phyloP scores from a whole-genome alignment of 208 protist genomes.

The Crithidia sp. region DNA sequence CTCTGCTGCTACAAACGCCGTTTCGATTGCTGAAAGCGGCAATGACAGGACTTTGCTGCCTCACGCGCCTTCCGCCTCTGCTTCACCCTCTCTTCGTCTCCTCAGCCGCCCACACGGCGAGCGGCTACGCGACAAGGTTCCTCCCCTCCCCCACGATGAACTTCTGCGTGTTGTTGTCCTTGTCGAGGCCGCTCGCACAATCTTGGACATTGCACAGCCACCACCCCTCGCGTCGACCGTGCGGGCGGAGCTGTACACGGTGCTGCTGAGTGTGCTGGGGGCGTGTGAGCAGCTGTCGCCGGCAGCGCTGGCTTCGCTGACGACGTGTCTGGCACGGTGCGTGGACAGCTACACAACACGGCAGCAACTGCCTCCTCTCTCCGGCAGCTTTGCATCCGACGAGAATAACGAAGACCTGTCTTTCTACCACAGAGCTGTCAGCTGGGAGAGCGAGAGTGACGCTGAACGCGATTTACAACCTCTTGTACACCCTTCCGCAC shows the following conservation, averaged over 20 bases:
- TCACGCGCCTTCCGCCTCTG: too few relatives aligned
- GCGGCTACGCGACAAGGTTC: conserved; percentile 37
- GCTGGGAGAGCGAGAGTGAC: not conserved
- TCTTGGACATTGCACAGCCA: conserved; percentile 38
- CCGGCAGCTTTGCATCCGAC: too few relatives aligned
- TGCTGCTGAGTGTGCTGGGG: conserved; percentile 51
- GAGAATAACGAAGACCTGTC: too few relatives aligned
- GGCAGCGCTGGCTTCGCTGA: conserved; percentile 41
- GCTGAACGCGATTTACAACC: not conserved
- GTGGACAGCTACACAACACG: conserved; percentile 44
- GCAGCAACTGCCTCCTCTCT: conserved; percentile 24
- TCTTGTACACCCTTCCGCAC: conserved; percentile 1
- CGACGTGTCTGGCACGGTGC: conserved; percentile 50
- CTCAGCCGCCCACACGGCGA: conserved; percentile 20
- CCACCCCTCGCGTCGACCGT: conserved; percentile 15
- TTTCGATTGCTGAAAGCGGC: too few relatives aligned
- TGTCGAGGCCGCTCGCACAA: conserved; percentile 35
- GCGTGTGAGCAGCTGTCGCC: conserved; percentile 61
- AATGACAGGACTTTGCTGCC: too few relatives aligned
- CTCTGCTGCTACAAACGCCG: too few relatives aligned
- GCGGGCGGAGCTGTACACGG: conserved; percentile 39
- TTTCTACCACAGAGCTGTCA: conserved; percentile 5
- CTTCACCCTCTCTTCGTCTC: conserved; percentile 8
- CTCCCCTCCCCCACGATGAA: conserved; percentile 31
- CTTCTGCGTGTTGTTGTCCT: conserved; percentile 40